These are phyloP conservation scores for Halophytophthora polymorphica DNA, from an alignment of 352 stramenopile genomes.

Conservation along the genomic window DNA sequence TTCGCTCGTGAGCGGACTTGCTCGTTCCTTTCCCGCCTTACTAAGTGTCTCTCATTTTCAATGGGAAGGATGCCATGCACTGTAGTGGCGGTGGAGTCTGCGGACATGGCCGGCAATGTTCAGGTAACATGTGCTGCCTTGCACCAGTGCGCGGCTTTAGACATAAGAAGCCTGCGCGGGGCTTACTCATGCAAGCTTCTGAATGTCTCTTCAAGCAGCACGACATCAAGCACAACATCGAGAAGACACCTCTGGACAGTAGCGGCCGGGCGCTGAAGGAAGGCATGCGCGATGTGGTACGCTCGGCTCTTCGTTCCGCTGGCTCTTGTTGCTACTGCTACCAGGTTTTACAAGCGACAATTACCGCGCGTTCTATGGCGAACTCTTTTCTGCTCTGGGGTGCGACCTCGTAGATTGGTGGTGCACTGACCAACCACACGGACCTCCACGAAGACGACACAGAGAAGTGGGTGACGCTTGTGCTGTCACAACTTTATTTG, in stretches of 20 bases:
- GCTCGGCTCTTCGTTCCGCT: not conserved
- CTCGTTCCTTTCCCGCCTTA: not conserved
- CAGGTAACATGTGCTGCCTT: constrained; percentile 27
- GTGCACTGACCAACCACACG: constrained; percentile 67
- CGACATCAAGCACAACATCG: constrained; percentile 77
- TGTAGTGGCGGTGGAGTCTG: constrained; percentile 66
- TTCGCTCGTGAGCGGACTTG: no score
- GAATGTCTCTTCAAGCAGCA: constrained; percentile 23
- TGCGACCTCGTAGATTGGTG: constrained; percentile 42
- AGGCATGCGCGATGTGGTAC: constrained; percentile 45
- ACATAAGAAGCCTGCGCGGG: no score
- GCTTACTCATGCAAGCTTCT: constrained; percentile 1
- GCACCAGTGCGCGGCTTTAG: no score
- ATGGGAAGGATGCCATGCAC: constrained; percentile 67
- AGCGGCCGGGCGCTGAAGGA: constrained; percentile 43
- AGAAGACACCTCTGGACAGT: constrained; percentile 65
- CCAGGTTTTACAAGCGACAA: no score
- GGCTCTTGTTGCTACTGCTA: not conserved
- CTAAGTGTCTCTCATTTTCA: not conserved
- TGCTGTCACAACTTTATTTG: not conserved
- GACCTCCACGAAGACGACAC: constrained; percentile 48
- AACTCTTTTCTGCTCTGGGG: not conserved
- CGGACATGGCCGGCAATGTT: constrained; percentile 61
- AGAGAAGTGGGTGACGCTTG: constrained; percentile 35
- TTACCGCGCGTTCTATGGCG: no score